Percentiles rank a stretch among this genome's conserved stretches.
These are phyloP conservation scores for Phytophthora rubi DNA, from an alignment of 352 stramenopile species.

Conservation along the genomic window DNA sequence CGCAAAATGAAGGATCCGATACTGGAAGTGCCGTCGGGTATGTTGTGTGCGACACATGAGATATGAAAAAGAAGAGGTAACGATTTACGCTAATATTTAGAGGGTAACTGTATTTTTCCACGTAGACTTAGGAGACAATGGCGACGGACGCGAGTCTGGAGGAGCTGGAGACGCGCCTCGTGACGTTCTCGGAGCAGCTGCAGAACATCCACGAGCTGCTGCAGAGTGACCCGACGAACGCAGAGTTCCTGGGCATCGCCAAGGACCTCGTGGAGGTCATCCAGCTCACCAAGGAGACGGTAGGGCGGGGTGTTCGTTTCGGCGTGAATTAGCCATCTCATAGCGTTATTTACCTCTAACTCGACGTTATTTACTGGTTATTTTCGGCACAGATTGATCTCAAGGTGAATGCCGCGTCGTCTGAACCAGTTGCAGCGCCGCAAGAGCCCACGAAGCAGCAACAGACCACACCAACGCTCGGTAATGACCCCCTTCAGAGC, in stretches of 20 bases:
- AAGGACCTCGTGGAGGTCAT: conserved; percentile 87
- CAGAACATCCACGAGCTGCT: conserved; percentile 84
- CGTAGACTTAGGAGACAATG: conserved; percentile 6
- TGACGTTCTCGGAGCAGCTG: conserved; percentile 83
- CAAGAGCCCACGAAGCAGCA: conserved; percentile 6
- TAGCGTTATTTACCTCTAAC: conserved; percentile 4
- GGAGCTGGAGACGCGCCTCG: conserved; percentile 80
- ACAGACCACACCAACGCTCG: conserved; percentile 10
- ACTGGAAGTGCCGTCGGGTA: no score
- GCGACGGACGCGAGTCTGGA: conserved; percentile 52
- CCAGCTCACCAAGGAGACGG: conserved; percentile 85
- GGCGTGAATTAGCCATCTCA: not conserved
- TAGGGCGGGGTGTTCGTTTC: conserved; percentile 17
- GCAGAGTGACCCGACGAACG: conserved; percentile 70
- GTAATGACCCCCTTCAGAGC: conserved; percentile 11
- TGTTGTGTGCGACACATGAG: no score
- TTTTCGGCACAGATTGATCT: conserved; percentile 37
- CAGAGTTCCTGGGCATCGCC: conserved; percentile 79
- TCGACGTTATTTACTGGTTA: conserved; percentile 11
- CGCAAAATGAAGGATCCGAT: not conserved
- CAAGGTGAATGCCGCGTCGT: conserved; percentile 29
- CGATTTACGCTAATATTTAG: no score
- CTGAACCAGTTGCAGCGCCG: not conserved
- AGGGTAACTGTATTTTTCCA: no score
- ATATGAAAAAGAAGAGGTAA: no score